Percentiles rank a stretch among this genome's conserved stretches.
Conservation (phyloP, 2,329 filamentous ascomycete genomes). For the Macrophomina tecta region DNA sequence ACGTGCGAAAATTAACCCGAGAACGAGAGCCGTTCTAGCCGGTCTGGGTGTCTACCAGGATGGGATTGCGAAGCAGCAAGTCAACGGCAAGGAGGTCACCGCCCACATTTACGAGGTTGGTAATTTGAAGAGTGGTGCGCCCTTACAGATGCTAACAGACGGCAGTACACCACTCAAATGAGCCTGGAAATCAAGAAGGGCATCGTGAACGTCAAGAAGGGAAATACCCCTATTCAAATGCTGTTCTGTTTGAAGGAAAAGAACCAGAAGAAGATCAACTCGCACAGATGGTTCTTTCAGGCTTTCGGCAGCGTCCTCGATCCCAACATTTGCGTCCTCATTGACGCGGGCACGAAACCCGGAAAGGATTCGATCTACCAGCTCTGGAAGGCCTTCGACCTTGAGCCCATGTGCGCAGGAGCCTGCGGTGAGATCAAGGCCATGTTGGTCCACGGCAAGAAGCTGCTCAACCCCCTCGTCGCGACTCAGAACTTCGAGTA, state of each 20-base stretch:
- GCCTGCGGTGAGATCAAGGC: conserved; percentile 99
- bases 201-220: conserved; percentile 82
- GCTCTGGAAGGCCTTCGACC: conserved; percentile 96
- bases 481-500: conserved; percentile 99
- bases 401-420: conserved; percentile 96
- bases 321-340: conserved; percentile 93
- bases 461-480: conserved; percentile 89
- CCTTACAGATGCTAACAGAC: neutral
- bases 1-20: conserved; percentile 92
- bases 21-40: conserved; percentile 86
- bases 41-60: conserved; percentile 98
- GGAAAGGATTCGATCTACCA: conserved; percentile 96
- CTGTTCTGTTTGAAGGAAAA: conserved; percentile 99
- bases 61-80: conserved; percentile 96
- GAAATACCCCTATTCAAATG: conserved; percentile 88
- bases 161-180: conserved; percentile 79
- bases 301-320: conserved; percentile 91
- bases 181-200: conserved; percentile 89
- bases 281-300: conserved; percentile 98
- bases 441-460: conserved; percentile 88
- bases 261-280: conserved; percentile 99
- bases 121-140: neutral
- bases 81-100: conserved; percentile 94
- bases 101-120: conserved; percentile 84
- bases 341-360: conserved; percentile 95